Evolutionary conservation across 306 rosid genomes (phyloP), one percentile per base, ranked within the genome.

Genomic region (Rosa chinensis): DNA sequence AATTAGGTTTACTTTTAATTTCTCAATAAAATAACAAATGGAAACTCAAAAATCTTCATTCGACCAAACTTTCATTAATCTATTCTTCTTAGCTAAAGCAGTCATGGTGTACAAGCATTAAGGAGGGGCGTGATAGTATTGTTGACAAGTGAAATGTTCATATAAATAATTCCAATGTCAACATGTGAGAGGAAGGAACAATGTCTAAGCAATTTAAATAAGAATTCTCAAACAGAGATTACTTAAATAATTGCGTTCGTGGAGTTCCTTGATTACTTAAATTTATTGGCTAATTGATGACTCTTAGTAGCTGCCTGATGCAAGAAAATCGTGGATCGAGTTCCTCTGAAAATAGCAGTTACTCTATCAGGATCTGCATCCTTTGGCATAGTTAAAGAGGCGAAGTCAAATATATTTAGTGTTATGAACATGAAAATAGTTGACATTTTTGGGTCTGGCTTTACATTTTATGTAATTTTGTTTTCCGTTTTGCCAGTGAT

Each of bases 21-120:
- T 74, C 8, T 56, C 28, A 56, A 59, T 75, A 45, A 76, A 62
- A 8, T 2, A 62, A 45, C n/a, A 18, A 76, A 45, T 45, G 4
- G 18, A 25, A 59, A 28, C 47, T 62, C 71, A 3, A 42, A 42
- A 42, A 40, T 32, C 37, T 62, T 43, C 70, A 10, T 58, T 59
- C 28, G 42, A 14, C 69, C 69, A 1, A 32, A 39, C 69, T 8
- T 43, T n/a, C 6, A 6, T 63, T 13, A 63, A 63, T 9, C 43
- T 32, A 63, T 11, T 13, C 12, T 25, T 42, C 7, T 23, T 23
- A 43, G 70, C 20, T 3, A 75, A 76, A 47, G 79, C 21, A 14
- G 47, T 76, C 61, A 48, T 62, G 28, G 72, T 76, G 79, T 62
- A 45, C 72, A 18, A 45, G 14, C 61, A 76, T 45, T 76, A 18